A percentile compares a stretch with the other conserved stretches of the same genome.
Conservation (phyloP, 2,329 filamentous ascomycete species). For the Colletotrichum lini region DNA sequence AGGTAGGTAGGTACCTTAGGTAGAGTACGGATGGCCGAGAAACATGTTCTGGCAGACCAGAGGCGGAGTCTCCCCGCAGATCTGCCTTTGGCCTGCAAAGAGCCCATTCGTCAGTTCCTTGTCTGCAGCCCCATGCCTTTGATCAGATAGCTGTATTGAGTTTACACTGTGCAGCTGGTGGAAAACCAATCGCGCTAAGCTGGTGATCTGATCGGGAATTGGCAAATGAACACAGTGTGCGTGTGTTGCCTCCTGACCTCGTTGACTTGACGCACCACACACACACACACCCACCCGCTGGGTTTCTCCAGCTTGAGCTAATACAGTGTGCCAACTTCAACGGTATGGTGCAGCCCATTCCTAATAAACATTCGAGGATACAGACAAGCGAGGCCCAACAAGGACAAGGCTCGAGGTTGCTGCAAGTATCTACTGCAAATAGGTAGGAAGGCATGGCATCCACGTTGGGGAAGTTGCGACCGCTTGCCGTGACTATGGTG, state of each 20-base stretch:
- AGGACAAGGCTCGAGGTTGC: slow-evolving; percentile 13
- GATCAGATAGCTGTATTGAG: slow-evolving; percentile 17
- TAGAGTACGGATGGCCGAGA: too few species aligned
- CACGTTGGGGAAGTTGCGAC: slow-evolving; percentile 13
- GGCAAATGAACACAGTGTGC: slow-evolving; percentile 4
- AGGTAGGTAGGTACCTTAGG: too few species aligned
- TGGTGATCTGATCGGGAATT: slow-evolving; percentile 20
- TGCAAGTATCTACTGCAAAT: too few species aligned
- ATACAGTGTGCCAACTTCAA: slow-evolving; percentile 22
- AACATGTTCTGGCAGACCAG: slow-evolving; percentile 12
- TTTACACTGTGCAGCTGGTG: slow-evolving; percentile 23
- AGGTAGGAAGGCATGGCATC: neutral
- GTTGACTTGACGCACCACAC: too few species aligned
- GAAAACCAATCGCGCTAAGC: neutral
- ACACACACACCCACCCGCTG: too few species aligned
- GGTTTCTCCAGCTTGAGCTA: neutral
- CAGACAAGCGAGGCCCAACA: slow-evolving; percentile 8
- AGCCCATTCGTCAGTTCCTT: slow-evolving; percentile 22
- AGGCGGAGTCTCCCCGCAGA: slow-evolving; percentile 39
- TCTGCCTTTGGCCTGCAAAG: slow-evolving; percentile 17
- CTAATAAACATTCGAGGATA: slow-evolving; percentile 1
- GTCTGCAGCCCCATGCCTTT: slow-evolving; percentile 19
- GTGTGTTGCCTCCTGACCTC: too few species aligned
- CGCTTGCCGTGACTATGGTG: neutral
- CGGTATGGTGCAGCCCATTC: neutral